phyloP scores from a whole-genome alignment of 345 rosid species.

The Carallia pectinifolia region DNA sequence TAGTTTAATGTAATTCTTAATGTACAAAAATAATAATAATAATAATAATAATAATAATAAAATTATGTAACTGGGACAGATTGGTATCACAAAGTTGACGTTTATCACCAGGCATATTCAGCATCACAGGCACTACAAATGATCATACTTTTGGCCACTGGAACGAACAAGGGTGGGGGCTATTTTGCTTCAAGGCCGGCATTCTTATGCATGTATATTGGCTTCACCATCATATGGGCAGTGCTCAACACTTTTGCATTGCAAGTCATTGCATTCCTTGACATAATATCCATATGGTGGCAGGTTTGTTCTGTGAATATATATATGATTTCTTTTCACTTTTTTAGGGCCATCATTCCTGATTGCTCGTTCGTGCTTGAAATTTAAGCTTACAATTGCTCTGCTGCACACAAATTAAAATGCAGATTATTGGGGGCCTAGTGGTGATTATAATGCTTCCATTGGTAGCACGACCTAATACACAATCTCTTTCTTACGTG shows the following conservation, averaged over 20 bases:
- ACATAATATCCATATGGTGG: conserved; percentile 68
- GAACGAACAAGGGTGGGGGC: conserved; percentile 60
- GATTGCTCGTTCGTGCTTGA: no score
- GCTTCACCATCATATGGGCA: conserved; percentile 57
- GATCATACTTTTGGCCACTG: conserved; percentile 51
- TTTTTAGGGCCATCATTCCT: neutral
- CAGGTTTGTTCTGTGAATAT: conserved; percentile 37
- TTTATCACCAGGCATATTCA: conserved; percentile 49
- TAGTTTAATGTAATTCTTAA: no score
- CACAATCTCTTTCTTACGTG: conserved; percentile 53
- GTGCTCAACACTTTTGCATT: conserved; percentile 57
- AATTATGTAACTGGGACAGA: no score
- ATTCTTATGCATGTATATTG: conserved; percentile 57
- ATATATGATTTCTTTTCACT: neutral
- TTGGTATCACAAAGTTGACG: neutral
- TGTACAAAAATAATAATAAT: no score
- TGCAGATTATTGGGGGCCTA: conserved; percentile 52
- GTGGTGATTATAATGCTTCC: conserved; percentile 61
- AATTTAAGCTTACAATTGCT: neutral
- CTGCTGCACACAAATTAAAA: neutral
- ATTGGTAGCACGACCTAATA: conserved; percentile 40
- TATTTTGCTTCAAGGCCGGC: conserved; percentile 55
- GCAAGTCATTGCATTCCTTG: conserved; percentile 59
- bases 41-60: no score
- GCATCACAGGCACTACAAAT: conserved; percentile 64